These are phyloP conservation scores for Cercospora janseana DNA, from an alignment of 2,329 filamentous ascomycete species.

Conservation along the genomic window DNA sequence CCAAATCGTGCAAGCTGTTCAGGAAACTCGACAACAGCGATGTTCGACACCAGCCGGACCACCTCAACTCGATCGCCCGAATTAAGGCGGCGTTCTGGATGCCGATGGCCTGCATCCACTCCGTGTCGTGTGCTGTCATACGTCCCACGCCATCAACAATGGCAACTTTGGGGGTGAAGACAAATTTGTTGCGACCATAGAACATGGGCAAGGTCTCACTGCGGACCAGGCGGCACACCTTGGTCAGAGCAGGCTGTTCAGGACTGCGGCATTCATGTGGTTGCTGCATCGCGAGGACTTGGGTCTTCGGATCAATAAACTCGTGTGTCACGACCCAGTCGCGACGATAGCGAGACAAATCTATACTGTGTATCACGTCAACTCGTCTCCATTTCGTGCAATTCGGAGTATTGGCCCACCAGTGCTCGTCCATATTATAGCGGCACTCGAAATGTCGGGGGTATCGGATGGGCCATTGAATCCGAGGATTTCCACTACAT, in stretches of 20 bases:
- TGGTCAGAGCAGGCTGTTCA: constrained; percentile 18
- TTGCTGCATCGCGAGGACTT: neutral
- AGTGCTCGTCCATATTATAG: neutral
- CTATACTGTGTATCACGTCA: constrained; percentile 8
- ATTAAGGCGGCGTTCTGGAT: neutral
- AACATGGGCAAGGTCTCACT: constrained; percentile 19
- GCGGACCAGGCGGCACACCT: constrained; percentile 16
- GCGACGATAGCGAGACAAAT: constrained; percentile 10
- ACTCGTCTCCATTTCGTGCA: too few species aligned
- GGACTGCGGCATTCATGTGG: constrained; percentile 7
- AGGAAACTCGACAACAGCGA: constrained; percentile 12
- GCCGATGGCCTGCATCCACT: constrained; percentile 10
- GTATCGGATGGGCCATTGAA: constrained; percentile 11
- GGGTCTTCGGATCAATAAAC: constrained; percentile 5
- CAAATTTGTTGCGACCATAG: constrained; percentile 20
- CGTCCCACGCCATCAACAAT: constrained; percentile 2
- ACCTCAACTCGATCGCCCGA: constrained; percentile 7
- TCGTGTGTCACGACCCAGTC: constrained; percentile 14
- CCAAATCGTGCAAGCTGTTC: constrained; percentile 3
- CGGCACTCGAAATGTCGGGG: constrained; percentile 16
- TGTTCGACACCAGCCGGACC: constrained; percentile 15
- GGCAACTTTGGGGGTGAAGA: constrained; percentile 8
- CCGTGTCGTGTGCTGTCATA: constrained; percentile 1
- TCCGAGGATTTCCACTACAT: constrained; percentile 8
- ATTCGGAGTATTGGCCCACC: too few species aligned